Conservation (phyloP, 495 filamentous ascomycete genomes). For the Margaritispora aquatica region DNA sequence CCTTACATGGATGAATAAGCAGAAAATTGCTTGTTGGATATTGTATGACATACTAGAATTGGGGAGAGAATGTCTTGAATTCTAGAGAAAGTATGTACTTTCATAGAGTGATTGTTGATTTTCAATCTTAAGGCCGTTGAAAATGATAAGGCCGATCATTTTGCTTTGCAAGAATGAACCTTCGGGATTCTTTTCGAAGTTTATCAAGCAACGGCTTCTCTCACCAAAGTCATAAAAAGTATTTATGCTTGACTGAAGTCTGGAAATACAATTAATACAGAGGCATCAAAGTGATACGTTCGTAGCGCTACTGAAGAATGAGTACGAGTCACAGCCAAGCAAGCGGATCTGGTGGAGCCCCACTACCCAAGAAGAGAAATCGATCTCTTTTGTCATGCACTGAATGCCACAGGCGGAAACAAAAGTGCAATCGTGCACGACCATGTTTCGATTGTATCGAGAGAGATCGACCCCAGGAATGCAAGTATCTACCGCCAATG, state of each 20-base stretch:
- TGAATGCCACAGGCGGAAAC: constrained; percentile 11
- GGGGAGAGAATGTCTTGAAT: background rate
- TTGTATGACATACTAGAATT: background rate
- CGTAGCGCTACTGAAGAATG: no score
- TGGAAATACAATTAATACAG: no score
- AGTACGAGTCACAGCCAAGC: no score
- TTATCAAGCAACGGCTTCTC: background rate
- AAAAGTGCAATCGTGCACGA: constrained; percentile 9
- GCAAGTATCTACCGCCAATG: constrained; percentile 1
- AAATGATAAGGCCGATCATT: background rate
- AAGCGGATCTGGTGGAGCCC: no score
- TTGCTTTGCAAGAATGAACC: background rate
- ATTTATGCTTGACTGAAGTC: background rate
- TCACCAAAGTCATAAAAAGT: background rate
- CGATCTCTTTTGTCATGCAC: background rate
- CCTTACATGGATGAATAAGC: background rate
- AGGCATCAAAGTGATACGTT: no score
- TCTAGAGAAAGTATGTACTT: background rate
- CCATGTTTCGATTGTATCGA: constrained; percentile 9
- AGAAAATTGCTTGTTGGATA: background rate
- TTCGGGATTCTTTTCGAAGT: background rate
- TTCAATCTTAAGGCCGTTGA: background rate
- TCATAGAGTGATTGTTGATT: background rate
- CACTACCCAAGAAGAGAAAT: constrained; percentile 3
- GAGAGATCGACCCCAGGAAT: background rate